Percentiles rank a stretch among this genome's conserved stretches.
phyloP scores from a whole-genome alignment of 768 basidiomycete genomes.

The Ramaria rubella region DNA sequence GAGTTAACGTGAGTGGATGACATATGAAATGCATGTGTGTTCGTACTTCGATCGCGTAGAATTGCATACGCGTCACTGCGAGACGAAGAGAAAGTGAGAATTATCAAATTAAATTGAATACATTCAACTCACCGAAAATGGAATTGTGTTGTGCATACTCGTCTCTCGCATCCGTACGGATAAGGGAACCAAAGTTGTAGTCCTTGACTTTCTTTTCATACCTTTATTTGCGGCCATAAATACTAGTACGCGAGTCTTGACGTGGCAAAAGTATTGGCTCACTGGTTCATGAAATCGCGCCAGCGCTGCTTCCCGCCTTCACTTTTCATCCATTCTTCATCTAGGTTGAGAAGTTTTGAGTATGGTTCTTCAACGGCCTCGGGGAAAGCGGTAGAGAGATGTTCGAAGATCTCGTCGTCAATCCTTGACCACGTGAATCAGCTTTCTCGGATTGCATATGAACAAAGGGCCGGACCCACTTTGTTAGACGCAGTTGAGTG shows the following conservation, averaged over 20 bases:
- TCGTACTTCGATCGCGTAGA: slow-evolving; percentile 84
- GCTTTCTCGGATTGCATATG: neutral
- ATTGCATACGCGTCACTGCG: slow-evolving; percentile 74
- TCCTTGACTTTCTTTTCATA: slow-evolving; percentile 90
- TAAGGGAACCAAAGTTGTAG: slow-evolving; percentile 94
- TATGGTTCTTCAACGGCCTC: slow-evolving; percentile 44
- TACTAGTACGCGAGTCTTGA: neutral
- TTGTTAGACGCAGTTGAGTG: slow-evolving; percentile 70
- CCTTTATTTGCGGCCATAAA: slow-evolving; percentile 30
- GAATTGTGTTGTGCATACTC: slow-evolving; percentile 92
- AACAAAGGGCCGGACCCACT: slow-evolving; percentile 40
- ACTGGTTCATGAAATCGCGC: slow-evolving; percentile 81
- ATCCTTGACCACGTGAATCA: slow-evolving; percentile 37
- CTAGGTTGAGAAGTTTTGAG: slow-evolving; percentile 47
- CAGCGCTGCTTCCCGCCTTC: slow-evolving; percentile 81
- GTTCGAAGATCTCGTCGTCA: slow-evolving; percentile 88
- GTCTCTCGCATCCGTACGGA: slow-evolving; percentile 68
- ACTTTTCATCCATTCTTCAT: slow-evolving; percentile 94
- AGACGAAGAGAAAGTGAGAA: neutral
- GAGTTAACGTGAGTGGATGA: neutral
- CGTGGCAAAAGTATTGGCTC: slow-evolving; percentile 19
- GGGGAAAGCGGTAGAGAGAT: slow-evolving; percentile 73
- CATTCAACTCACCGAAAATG: slow-evolving; percentile 67
- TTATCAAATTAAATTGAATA: slow-evolving; percentile 7
- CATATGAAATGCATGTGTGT: slow-evolving; percentile 1